phyloP scores from a whole-genome alignment of 2,329 filamentous ascomycete species.

The Cladosporium austrohemisphaericum region DNA sequence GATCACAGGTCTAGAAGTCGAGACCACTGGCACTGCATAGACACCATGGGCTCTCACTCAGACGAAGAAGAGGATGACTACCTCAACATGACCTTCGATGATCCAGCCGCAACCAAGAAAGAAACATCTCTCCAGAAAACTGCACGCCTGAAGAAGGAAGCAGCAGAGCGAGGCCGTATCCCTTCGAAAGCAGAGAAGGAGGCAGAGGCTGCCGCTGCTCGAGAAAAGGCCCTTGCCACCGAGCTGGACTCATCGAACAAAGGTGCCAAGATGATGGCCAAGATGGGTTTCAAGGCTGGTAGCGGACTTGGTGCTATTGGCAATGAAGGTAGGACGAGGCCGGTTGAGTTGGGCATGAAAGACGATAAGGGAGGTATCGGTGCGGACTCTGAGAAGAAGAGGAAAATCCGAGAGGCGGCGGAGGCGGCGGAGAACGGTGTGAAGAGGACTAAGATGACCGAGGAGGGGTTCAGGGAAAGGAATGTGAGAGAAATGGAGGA shows the following conservation, averaged over 20 bases:
- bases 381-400: constrained; percentile 76
- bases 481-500: constrained; percentile 68
- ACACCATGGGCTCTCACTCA: not conserved
- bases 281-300: constrained; percentile 82
- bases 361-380: constrained; percentile 81
- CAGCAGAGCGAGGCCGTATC: constrained; percentile 58
- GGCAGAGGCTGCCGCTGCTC: constrained; percentile 66
- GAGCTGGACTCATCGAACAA: constrained; percentile 61
- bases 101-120: constrained; percentile 50
- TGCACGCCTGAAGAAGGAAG: constrained; percentile 51
- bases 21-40: not conserved
- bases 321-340: constrained; percentile 56
- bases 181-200: constrained; percentile 81
- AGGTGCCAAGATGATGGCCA: constrained; percentile 93
- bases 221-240: constrained; percentile 72
- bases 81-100: constrained; percentile 89
- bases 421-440: constrained; percentile 45
- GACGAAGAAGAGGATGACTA: constrained; percentile 84
- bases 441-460: constrained; percentile 62
- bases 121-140: constrained; percentile 63
- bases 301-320: constrained; percentile 66
- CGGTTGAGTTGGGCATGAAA: constrained; percentile 72
- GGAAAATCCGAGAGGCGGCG: constrained; percentile 58
- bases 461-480: constrained; percentile 69
- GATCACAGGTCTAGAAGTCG: not conserved